Base-by-base conservation (phyloP, 2,329 filamentous ascomycete genomes). In the Mariannaea sp. region DNA sequence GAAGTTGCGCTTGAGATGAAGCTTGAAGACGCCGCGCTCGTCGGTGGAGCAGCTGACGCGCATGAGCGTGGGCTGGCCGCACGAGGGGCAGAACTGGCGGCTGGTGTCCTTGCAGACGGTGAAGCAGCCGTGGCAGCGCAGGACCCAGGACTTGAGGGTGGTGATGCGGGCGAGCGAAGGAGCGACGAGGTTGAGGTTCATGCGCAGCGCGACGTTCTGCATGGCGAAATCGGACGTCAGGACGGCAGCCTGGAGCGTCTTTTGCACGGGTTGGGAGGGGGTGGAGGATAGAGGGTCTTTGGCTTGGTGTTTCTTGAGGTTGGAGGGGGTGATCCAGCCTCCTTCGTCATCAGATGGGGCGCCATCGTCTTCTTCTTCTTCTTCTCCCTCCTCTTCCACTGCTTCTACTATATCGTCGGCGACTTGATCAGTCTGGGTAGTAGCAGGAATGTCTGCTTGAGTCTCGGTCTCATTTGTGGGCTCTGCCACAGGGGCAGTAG, bases 181-280 rank as follows among this genome's bases (percentile, higher is more conserved):
- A 0, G 92, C 92, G 53, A 97, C 81, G 9, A 97, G 84, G 69
- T 94, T 90, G 47, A 99, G 83, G 75, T 97, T 96, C 78, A 97
- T 95, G 64, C 95, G 90, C 4, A 99, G 81, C 2, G 94, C 83
- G 7, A 97, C 92, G 70, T 97, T 97, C 76, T 97, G 93, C 90
- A 99, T 96, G 49, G 94, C 93, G 74, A 90, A 97, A 77, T 99
- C 94, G 50, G 89, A 92, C 1, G 94, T 97, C 68, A 97, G 87
- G 38, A 93, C 86, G n/a, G 92, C 93, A 13, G 90, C 90, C 72
- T 95, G 87, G 63, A 97, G 87, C 10, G 83, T 84, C 57, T 83
- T 82, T 29, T 83, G 79, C 48, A 83, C 78, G 2, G 80, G 70
- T 54, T 78, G 71, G 42, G 79, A 73, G 33, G 79, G 73, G 16